Percentiles rank a stretch among this genome's conserved stretches.
Conservation (phyloP, 345 rosid species). For the Citrus medica region DNA sequence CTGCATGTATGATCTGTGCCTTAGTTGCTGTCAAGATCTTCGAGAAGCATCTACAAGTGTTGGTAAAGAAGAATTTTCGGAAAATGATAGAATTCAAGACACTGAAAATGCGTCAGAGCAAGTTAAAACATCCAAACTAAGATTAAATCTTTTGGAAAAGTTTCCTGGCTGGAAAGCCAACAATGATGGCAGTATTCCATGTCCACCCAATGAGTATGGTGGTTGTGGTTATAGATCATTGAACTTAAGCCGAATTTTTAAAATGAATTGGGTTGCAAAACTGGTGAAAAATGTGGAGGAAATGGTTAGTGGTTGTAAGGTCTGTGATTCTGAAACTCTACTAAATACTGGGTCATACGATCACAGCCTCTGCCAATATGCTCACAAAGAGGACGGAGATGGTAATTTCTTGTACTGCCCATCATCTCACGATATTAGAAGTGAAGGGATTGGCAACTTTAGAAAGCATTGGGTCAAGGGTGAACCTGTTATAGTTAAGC, state of each 20-base stretch:
- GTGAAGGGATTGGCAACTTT: slow-evolving; percentile 57
- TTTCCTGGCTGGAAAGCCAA: slow-evolving; percentile 89
- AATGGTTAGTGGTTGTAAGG: slow-evolving; percentile 84
- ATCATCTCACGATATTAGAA: slow-evolving; percentile 47
- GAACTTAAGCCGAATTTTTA: slow-evolving; percentile 79
- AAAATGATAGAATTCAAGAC: slow-evolving; percentile 31
- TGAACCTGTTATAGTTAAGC: slow-evolving; percentile 65
- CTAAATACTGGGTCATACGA: slow-evolving; percentile 28
- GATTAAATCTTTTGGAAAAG: slow-evolving; percentile 47
- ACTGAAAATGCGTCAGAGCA: slow-evolving; percentile 21
- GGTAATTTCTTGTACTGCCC: slow-evolving; percentile 68
- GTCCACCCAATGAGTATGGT: slow-evolving; percentile 81
- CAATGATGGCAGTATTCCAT: slow-evolving; percentile 77
- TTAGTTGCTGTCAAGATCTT: slow-evolving; percentile 94
- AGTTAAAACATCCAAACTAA: slow-evolving; percentile 28
- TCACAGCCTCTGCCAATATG: slow-evolving; percentile 39
- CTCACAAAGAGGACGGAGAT: slow-evolving; percentile 53
- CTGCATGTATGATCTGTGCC: slow-evolving; percentile 84
- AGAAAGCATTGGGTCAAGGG: slow-evolving; percentile 81
- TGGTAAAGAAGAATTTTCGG: slow-evolving; percentile 22
- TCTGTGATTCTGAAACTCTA: slow-evolving; percentile 33
- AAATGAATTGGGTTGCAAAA: slow-evolving; percentile 99
- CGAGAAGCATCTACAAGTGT: slow-evolving; percentile 46
- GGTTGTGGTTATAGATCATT: slow-evolving; percentile 73
- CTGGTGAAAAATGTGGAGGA: slow-evolving; percentile 94